Evolutionary conservation across 140 eudicot genomes (phyloP), one percentile per base, ranked within the genome.

Genomic region (Erigeron philadelphicus): DNA sequence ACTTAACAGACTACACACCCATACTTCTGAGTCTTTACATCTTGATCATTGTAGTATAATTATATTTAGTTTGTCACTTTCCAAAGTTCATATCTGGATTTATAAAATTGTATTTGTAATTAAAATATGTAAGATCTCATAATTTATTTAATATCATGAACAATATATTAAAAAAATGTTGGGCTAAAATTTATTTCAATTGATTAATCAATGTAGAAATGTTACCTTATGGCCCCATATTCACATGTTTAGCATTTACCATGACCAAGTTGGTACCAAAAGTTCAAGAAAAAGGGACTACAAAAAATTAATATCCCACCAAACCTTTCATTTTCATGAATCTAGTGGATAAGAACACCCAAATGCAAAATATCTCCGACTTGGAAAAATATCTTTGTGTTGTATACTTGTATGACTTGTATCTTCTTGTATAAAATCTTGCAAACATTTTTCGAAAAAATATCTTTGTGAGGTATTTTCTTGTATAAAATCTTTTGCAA

Each of bases 281-380:
- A 61, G 17, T 69, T 61, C 15, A 40, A 68, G 42, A 23, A 53
- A 70, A 66, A 5, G 5, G 75, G 80, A 68, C 75, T 45, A 68
- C 45, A 9, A 25, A 25, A 49, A 38, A 7, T 21, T 63, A 44
- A 63, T 64, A 8, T 43, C 25, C 59, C 73, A 74, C 73, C 78
- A 55, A 45, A 55, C 66, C 81, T 63, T 16, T 77, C 77, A 64
- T 68, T 71, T 23, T 76, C 81, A 70, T 53, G 65, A 73, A 59
- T 61, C 62, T 52, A 18, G 43, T 68, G 57, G 69, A 76, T 57
- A 74, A 72, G 54, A 44, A 69, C 52, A 31, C 54, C 16, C 7
- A 1, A 15, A 52, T 38, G 16, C 55, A 60, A 71, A 77, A 71
- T 64, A 77, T 77, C 81, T 64, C n/a, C 72, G 6, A 11, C 15